A percentile compares a stretch with the other conserved stretches of the same genome.
These are phyloP conservation scores for Globisporangium echinulatum DNA, from an alignment of 352 stramenopile species.

Conservation along the genomic window DNA sequence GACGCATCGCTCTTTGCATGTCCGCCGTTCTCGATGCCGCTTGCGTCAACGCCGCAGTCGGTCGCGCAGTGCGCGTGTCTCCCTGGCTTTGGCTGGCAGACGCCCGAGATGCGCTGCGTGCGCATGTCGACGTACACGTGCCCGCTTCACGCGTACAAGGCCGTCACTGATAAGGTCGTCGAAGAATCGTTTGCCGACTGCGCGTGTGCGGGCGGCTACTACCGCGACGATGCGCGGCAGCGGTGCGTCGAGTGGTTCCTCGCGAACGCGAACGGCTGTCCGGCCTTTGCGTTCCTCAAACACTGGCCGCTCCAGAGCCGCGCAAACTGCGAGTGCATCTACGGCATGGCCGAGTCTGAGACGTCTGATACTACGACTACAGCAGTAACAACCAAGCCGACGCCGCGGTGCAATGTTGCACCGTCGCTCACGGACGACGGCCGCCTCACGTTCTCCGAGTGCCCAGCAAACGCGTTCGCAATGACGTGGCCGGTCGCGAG, in stretches of 20 bases:
- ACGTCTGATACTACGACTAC: too few relatives aligned
- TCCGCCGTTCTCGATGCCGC: constrained; percentile 46
- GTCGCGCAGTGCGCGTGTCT: constrained; percentile 74
- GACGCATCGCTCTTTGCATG: constrained; percentile 29
- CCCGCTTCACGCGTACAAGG: constrained; percentile 51
- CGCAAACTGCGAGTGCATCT: constrained; percentile 68
- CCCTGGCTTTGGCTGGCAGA: constrained; percentile 66
- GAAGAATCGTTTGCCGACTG: constrained; percentile 60
- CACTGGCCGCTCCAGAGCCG: constrained; percentile 77
- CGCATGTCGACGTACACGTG: constrained; percentile 53
- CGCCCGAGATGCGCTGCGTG: constrained; percentile 60
- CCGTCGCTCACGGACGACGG: constrained; percentile 11
- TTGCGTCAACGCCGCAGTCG: constrained; percentile 52
- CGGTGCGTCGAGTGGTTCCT: constrained; percentile 65
- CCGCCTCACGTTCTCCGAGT: constrained; percentile 29
- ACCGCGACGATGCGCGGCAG: constrained; percentile 42
- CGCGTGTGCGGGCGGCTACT: constrained; percentile 60
- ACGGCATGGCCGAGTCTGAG: constrained; percentile 29
- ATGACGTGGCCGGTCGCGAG: constrained; percentile 39
- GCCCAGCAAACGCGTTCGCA: constrained; percentile 38
- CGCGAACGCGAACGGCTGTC: constrained; percentile 58
- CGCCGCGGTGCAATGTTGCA: constrained; percentile 21
- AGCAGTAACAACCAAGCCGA: constrained; percentile 11
- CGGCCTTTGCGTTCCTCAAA: constrained; percentile 45
- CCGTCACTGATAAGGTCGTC: constrained; percentile 19